Base-by-base conservation (phyloP, 768 basidiomycete genomes). In the Sutorius australiensis region DNA sequence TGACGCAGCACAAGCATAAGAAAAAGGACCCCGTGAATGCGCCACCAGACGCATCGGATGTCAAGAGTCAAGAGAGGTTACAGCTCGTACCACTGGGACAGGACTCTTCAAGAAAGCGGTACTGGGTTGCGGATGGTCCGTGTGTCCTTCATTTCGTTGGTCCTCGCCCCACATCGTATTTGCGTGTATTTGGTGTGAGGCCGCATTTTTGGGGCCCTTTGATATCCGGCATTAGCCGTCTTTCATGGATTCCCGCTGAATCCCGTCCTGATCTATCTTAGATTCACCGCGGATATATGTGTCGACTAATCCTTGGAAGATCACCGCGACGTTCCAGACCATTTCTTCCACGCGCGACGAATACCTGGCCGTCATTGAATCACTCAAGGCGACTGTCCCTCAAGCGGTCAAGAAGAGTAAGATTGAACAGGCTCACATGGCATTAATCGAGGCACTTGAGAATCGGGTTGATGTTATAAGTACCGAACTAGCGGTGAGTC, bases 251-350 rank as follows among this genome's bases (percentile, higher is more conserved):
- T 65, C 50, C 61, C 55, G 68, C 69, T 71, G 63, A 72, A 70
- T 55, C 51, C 61, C 51, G 57, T 57, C 62, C 51, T 53, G 59
- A 61, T 68, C 57, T 61, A 68, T 68, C 67, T 67, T 63, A 93
- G 91, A 90, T 74, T 92, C 92, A 43, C 89, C 91, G 24, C 83
- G 92, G 54, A 72, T 93, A 48, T 94, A 90, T 64, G 73, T 80
- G 36, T 92, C 91, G 32, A 89, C 87, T 13, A 94, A 94, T 69
- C 92, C 92, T 19, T 94, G 89, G 90, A 94, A 92, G 73, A 84
- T 85, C 39, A 82, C 84, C 9, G 84, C 89, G 31, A 85, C 86
- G 14, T 88, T 93, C 62, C 78, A 84, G 60, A 77, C 84, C 11
- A 70, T 87, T 48, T 80, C 87, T 13, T 85, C 87, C 4, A 85